Base-by-base conservation (phyloP, 345 rosid species). In the Carallia pectinifolia region DNA sequence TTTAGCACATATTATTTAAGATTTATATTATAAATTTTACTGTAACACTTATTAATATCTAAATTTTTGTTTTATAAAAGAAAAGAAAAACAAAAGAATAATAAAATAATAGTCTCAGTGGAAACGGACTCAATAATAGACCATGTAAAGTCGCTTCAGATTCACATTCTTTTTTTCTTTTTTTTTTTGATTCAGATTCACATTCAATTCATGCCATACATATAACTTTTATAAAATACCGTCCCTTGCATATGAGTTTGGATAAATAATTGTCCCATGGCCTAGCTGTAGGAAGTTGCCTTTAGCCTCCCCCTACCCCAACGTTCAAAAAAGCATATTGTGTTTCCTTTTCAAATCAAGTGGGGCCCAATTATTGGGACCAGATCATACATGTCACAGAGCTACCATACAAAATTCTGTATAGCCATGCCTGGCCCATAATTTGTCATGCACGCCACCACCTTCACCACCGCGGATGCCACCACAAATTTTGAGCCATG, bases 391-490 rank as follows among this genome's bases (percentile, higher is more conserved):
- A 47, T 16, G 62, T 1, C 9, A 59, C 1, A 59, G 17, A 58
- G 58, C 47, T 39, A 70, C 33, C 30, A 33, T 34, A 34, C 36
- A n/a, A 70, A 23, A 30, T 10, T 34, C 53, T 27, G 7, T 55
- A 70, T 63, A 71, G 44, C 86, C 87, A 79, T 83, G 73, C 78
- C 76, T 67, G 65, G 74, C 62, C 85, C 87, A 81, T 85, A 80
- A 72, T 69, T 36, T 52, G 58, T 36, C 74, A 40, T 38, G 75
- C 77, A 73, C 71, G 13, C 64, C 65, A 33, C 66, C 71, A 4
- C 64, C 75, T 62, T 56, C 47, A 6, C 23, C 58, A 15, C 6
- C 68, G 37, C 9, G 23, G 31, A 3, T 66, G 18, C 75, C 77
- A 38, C 76, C 64, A 6, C 60, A 27, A 10, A 48, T 12, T 36